Percentiles rank a stretch among this genome's conserved stretches.
phyloP scores from a whole-genome alignment of 768 basidiomycete species.

The Hebeloma cylindrosporum region DNA sequence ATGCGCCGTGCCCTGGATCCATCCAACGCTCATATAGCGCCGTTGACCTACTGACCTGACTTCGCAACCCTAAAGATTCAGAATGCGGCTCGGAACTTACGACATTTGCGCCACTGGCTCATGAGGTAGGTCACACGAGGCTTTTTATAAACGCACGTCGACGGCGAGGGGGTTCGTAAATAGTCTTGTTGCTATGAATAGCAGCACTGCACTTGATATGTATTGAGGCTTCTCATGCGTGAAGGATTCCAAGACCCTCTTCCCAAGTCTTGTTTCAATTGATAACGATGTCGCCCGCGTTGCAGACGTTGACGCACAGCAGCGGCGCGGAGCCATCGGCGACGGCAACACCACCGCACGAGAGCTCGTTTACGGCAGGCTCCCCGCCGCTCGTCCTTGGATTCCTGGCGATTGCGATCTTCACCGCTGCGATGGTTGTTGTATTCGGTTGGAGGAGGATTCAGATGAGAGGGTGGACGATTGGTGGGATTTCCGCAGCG shows the following conservation, averaged over 20 bases:
- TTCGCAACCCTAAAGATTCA: no score
- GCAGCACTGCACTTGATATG: slow-evolving; percentile 16
- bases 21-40: no score
- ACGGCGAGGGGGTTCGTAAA: background rate
- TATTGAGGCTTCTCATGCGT: slow-evolving; percentile 7
- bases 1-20: no score
- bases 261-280: no score
- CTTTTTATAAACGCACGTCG: slow-evolving; percentile 4
- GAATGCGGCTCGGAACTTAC: slow-evolving; percentile 11
- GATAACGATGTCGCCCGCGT: slow-evolving; percentile 16
- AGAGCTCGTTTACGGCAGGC: slow-evolving; percentile 29
- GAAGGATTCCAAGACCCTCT: no score
- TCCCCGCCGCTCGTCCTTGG: slow-evolving; percentile 60
- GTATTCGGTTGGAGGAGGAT: slow-evolving; percentile 48
- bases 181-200: slow-evolving; percentile 12
- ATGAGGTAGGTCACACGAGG: background rate
- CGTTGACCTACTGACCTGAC: no score
- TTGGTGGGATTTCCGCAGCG: slow-evolving; percentile 2
- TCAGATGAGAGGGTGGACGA: slow-evolving; percentile 20
- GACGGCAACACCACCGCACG: slow-evolving; percentile 3
- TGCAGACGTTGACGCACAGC: slow-evolving; percentile 19
- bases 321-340: slow-evolving; percentile 8
- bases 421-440: slow-evolving; percentile 46
- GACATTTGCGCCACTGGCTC: no score
- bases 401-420: slow-evolving; percentile 59